Evolutionary conservation across 495 filamentous ascomycete genomes (phyloP).

Genomic region (Neurospora sp.): DNA sequence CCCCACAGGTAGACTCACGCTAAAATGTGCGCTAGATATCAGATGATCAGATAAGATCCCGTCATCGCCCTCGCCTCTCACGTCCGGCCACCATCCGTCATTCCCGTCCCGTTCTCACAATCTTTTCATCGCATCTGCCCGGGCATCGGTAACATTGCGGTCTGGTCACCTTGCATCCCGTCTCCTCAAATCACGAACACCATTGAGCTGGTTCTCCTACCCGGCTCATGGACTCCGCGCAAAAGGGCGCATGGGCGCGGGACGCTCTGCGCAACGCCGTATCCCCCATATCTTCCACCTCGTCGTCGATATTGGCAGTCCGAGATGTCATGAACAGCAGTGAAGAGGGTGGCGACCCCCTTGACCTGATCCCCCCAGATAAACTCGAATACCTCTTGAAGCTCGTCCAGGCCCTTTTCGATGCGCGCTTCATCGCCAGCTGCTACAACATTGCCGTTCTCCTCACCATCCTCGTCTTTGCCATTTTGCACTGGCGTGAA

Average conservation of each 20-base stretch:
- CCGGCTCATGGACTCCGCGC: not conserved
- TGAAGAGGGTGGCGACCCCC: not conserved
- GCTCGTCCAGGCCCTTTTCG: constrained; percentile 22
- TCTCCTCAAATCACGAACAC: not conserved
- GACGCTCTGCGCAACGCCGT: not conserved
- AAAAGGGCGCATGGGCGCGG: not conserved
- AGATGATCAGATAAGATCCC: constrained; percentile 12
- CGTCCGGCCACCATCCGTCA: not conserved
- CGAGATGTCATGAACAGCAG: not conserved
- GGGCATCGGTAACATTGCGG: not conserved
- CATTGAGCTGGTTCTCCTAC: not conserved
- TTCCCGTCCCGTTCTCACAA: not conserved
- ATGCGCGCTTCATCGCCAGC: constrained; percentile 23
- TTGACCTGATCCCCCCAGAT: constrained; percentile 15
- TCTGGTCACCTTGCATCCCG: not conserved
- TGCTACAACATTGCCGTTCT: constrained; percentile 29
- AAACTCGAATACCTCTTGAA: constrained; percentile 23
- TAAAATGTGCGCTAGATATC: constrained; percentile 1
- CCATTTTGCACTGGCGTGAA: constrained; percentile 19
- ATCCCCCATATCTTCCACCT: not conserved
- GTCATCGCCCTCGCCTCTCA: not conserved
- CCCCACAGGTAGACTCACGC: not conserved
- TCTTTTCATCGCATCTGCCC: not conserved
- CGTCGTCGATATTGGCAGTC: not conserved
- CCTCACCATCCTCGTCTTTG: constrained; percentile 16